phyloP scores from a whole-genome alignment of 768 basidiomycete species.

The Suillus plorans region DNA sequence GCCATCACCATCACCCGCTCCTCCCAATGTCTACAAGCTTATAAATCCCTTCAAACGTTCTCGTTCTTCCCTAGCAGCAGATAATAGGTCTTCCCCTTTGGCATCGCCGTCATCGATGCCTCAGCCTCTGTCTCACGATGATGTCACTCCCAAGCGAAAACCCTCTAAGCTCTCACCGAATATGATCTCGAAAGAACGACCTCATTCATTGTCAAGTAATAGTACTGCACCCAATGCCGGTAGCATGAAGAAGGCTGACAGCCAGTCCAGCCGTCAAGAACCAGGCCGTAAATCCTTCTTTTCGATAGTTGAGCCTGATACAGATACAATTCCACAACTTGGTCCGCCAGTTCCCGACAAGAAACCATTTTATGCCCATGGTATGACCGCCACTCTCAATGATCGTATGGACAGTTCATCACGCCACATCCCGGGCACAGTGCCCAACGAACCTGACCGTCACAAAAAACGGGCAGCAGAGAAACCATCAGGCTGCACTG shows the following conservation, averaged over 20 bases:
- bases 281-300: slow-evolving; percentile 35
- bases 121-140: slow-evolving; percentile 22
- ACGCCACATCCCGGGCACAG: slow-evolving; percentile 12
- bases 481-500: slow-evolving; percentile 23
- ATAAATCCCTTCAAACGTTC: slow-evolving; percentile 65
- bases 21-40: slow-evolving; percentile 65
- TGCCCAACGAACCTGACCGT: slow-evolving; percentile 17
- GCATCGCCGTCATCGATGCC: slow-evolving; percentile 29
- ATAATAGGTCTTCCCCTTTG: slow-evolving; percentile 34
- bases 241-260: slow-evolving; percentile 57
- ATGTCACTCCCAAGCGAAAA: slow-evolving; percentile 25
- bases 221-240: slow-evolving; percentile 51
- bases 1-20: slow-evolving; percentile 32
- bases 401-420: slow-evolving; percentile 7
- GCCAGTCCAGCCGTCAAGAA: slow-evolving; percentile 40
- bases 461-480: slow-evolving; percentile 30
- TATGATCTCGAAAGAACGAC: slow-evolving; percentile 42
- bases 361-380: slow-evolving; percentile 11
- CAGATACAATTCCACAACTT: slow-evolving; percentile 21
- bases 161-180: slow-evolving; percentile 38
- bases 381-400: background rate
- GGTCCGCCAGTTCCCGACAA: slow-evolving; percentile 10
- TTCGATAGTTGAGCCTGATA: slow-evolving; percentile 30
- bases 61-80: slow-evolving; percentile 53
- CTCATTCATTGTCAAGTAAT: slow-evolving; percentile 58